These are phyloP conservation scores for Halenospora varia DNA, from an alignment of 495 filamentous ascomycete genomes.

Conservation along the genomic window DNA sequence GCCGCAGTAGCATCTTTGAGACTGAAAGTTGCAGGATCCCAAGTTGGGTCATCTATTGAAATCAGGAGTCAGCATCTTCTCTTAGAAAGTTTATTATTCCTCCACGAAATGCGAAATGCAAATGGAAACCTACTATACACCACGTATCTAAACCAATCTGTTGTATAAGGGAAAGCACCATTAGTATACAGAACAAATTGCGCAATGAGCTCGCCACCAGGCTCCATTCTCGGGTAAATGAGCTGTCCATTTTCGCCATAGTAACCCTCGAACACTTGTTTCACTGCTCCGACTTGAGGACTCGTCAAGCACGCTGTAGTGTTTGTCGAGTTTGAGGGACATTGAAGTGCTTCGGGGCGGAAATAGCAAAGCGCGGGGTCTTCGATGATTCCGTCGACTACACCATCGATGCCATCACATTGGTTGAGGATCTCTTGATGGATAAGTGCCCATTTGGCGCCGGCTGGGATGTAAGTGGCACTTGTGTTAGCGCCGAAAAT, in stretches of 20 bases:
- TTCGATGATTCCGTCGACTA: conserved; percentile 61
- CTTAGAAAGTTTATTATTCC: too few species aligned
- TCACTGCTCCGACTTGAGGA: conserved; percentile 50
- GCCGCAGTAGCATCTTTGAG: conserved; percentile 24
- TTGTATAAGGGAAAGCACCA: conserved; percentile 19
- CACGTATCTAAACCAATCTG: conserved; percentile 45
- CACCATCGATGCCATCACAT: conserved; percentile 62
- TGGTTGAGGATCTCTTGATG: conserved; percentile 58
- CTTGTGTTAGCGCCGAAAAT: conserved; percentile 33
- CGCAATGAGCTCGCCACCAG: conserved; percentile 31
- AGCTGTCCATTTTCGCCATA: conserved; percentile 41
- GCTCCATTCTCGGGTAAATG: conserved; percentile 47
- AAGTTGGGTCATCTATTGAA: conserved; percentile 39
- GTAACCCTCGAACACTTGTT: conserved; percentile 43
- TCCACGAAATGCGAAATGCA: background rate
- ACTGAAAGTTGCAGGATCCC: conserved; percentile 35
- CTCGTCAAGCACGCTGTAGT: conserved; percentile 49
- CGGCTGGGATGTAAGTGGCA: conserved; percentile 32
- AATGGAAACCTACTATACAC: conserved; percentile 35
- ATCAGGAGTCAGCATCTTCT: background rate
- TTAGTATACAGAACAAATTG: conserved; percentile 18
- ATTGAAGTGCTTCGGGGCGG: conserved; percentile 48
- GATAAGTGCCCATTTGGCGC: conserved; percentile 44
- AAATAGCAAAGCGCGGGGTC: conserved; percentile 56
- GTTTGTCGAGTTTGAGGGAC: conserved; percentile 31